These are phyloP conservation scores for Trichoderma koningiopsis DNA, from an alignment of 2,329 filamentous ascomycete species.

Conservation along the genomic window DNA sequence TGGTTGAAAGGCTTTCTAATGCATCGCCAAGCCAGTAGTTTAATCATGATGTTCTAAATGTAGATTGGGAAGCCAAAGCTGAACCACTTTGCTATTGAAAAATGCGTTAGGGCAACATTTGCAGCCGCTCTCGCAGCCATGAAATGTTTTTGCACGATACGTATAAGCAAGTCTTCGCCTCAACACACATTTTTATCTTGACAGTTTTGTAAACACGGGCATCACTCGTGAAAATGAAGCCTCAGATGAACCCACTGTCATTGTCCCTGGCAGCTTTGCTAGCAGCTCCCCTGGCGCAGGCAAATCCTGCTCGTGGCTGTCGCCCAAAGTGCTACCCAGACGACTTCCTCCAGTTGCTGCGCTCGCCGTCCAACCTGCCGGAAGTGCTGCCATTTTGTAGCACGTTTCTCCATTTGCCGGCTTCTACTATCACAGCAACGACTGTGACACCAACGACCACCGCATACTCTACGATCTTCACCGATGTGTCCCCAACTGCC, in stretches of 20 bases:
- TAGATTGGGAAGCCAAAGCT: background rate
- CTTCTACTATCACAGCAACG: background rate
- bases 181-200: background rate
- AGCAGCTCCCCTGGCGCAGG: constrained; percentile 4
- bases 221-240: background rate
- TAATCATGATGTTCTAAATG: background rate
- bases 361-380: constrained; percentile 7
- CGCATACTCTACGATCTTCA: constrained; percentile 8
- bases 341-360: background rate
- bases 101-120: background rate
- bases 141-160: background rate
- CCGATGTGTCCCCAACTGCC: background rate
- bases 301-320: background rate
- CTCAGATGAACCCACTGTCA: background rate
- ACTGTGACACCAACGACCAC: constrained; percentile 3
- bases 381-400: constrained; percentile 3
- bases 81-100: background rate
- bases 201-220: background rate
- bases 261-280: background rate
- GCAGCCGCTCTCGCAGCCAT: background rate
- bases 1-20: background rate
- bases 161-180: background rate
- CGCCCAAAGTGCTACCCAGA: constrained; percentile 1
- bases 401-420: background rate
- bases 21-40: background rate